Evolutionary conservation across 2,329 filamentous ascomycete genomes (phyloP), one percentile per base, ranked within the genome.

Genomic region (Colletotrichum echinochloae): DNA sequence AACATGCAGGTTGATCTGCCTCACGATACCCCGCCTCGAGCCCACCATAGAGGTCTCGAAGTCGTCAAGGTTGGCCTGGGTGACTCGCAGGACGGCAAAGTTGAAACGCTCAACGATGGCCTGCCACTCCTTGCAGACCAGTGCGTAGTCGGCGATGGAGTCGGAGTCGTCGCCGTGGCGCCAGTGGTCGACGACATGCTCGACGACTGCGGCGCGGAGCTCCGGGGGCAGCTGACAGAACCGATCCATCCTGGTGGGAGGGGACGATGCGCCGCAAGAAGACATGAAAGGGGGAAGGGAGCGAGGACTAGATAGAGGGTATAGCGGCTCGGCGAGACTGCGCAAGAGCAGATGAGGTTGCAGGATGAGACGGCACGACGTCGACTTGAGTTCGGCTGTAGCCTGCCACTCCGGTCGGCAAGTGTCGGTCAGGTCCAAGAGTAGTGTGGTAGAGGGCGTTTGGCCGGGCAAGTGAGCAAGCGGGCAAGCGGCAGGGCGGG

Each of bases 71-170:
- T 74, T 67, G 9, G 33, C 49, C 26, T 65, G 68, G 30, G 71
- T 70, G 35, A 78, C 63, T 7, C 66, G 63, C 23, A 78, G 66
- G 18, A 60, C 56, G 12, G 60, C 44, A 61, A 78, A 78, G 66
- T 72, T 76, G 65, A 69, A 65, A 46, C 72, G 70, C 63, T 78
- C 77, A 37, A 78, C 62, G 46, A 72, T 66, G 16, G 69, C 72
- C 16, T 76, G 75, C 77, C 77, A 78, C 26, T 76, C 74, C 55
- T 61, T 60, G 66, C 75, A 76, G 57, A 78, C 76, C 18, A 73
- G 71, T 30, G 76, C 77, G 49, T 76, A 76, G 35, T 66, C 66
- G 12, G 75, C 66, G 48, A 71, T 60, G 48, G 65, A 69, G 8
- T 60, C 66, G 54, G 60, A 41, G 11, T 74, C 71, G 20, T 75